Evolutionary conservation across 2,329 filamentous ascomycete genomes (phyloP).

Genomic region (Chrysosphaeria jannelii): DNA sequence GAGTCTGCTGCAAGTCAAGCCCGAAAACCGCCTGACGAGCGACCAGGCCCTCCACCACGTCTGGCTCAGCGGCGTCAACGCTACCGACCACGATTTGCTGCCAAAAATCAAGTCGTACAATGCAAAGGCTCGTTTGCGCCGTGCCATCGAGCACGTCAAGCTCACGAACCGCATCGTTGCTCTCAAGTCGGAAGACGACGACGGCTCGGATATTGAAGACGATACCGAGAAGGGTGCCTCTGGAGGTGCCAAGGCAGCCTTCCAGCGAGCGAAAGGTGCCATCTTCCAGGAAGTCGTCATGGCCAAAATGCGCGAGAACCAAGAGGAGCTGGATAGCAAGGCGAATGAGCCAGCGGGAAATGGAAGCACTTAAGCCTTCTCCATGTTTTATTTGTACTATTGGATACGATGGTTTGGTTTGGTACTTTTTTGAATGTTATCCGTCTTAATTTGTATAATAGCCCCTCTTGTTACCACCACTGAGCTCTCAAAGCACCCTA

Average conservation of each 20-base stretch:
- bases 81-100: conserved; percentile 85
- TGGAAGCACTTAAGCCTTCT: too few species aligned
- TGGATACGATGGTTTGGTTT: too few species aligned
- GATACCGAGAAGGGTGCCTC: conserved; percentile 17
- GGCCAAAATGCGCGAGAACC: conserved; percentile 70
- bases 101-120: conserved; percentile 91
- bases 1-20: conserved; percentile 46
- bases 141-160: conserved; percentile 89
- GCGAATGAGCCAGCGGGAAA: conserved; percentile 22
- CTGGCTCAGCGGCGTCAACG: conserved; percentile 77
- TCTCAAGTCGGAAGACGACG: conserved; percentile 63
- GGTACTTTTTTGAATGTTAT: too few species aligned
- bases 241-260: conserved; percentile 11
- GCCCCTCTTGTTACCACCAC: too few species aligned
- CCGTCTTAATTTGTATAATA: too few species aligned
- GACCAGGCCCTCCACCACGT: conserved; percentile 53
- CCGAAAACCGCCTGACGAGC: conserved; percentile 47
- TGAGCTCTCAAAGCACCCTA: too few species aligned
- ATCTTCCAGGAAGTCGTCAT: conserved; percentile 89
- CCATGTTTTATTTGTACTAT: too few species aligned
- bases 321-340: conserved; percentile 39
- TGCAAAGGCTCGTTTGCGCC: conserved; percentile 65
- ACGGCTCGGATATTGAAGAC: conserved; percentile 43
- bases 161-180: conserved; percentile 83
- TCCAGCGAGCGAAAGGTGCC: conserved; percentile 25